phyloP scores from a whole-genome alignment of 2,329 filamentous ascomycete genomes.

The Botrytis squamosa region DNA sequence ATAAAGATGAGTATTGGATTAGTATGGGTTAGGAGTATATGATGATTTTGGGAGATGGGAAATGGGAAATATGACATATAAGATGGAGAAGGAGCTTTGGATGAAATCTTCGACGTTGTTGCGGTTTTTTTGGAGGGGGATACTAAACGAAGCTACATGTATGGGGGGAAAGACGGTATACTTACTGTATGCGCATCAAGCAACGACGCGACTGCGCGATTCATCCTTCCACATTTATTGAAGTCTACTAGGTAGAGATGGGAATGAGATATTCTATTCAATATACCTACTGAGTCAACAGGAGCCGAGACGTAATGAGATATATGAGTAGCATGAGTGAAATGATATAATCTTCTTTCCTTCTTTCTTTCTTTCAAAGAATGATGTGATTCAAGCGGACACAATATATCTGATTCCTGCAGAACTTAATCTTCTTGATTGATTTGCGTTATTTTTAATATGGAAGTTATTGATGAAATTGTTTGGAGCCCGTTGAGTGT shows the following conservation, averaged over 20 bases:
- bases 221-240: not conserved
- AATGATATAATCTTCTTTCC: not conserved
- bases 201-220: not conserved
- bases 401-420: not conserved
- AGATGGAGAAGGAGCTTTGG: no score
- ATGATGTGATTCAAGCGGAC: not conserved
- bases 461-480: not conserved
- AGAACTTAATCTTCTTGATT: not conserved
- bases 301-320: not conserved
- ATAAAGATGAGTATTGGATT: no score
- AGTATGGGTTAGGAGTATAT: not conserved
- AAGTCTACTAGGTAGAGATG: not conserved
- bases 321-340: not conserved
- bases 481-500: fast-evolving
- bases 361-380: not conserved
- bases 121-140: no score
- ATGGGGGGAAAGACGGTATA: not conserved
- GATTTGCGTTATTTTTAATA: not conserved
- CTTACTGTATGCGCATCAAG: not conserved
- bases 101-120: no score
- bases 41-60: no score
- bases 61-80: not conserved
- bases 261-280: not conserved
- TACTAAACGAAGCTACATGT: not conserved
- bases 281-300: not conserved